phyloP scores from a whole-genome alignment of 2,329 filamentous ascomycete species.

The Cryphonectria nitschkei region DNA sequence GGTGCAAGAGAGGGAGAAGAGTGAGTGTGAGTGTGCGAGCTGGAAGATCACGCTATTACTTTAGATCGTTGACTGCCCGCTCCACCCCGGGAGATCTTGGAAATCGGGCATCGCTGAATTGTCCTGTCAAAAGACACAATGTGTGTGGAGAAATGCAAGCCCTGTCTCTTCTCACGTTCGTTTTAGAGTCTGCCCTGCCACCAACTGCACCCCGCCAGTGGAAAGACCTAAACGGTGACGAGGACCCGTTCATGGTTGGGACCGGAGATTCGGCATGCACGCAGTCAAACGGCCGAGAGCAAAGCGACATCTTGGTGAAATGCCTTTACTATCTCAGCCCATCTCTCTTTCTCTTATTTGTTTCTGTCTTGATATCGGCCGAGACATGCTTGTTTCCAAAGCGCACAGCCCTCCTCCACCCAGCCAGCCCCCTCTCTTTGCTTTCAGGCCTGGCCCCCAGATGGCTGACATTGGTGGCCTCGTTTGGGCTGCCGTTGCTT shows the following conservation, averaged over 20 bases:
- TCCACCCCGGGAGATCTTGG: not conserved
- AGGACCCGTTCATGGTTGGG: not conserved
- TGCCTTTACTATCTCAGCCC: not conserved
- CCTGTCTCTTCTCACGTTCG: not conserved
- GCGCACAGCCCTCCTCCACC: not conserved
- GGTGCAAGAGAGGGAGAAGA: not conserved
- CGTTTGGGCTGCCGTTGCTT: slow-evolving; percentile 2
- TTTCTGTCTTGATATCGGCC: slow-evolving; percentile 4
- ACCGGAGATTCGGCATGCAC: not conserved
- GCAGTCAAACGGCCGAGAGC: not conserved
- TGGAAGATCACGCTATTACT: not conserved
- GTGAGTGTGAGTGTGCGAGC: not conserved
- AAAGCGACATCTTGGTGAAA: not conserved
- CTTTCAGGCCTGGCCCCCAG: not conserved
- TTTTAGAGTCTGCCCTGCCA: not conserved
- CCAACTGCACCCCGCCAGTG: not conserved
- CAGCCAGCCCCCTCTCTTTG: too few relatives aligned
- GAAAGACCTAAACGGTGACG: not conserved
- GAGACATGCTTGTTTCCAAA: not conserved
- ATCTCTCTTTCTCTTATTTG: not conserved
- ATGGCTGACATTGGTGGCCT: not conserved
- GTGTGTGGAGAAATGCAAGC: not conserved
- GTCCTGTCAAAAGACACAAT: not conserved
- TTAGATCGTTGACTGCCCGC: not conserved
- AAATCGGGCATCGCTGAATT: not conserved